These are phyloP conservation scores for Myxozyma mucilagina DNA, from an alignment of 805 yeast species.

Conservation along the genomic window DNA sequence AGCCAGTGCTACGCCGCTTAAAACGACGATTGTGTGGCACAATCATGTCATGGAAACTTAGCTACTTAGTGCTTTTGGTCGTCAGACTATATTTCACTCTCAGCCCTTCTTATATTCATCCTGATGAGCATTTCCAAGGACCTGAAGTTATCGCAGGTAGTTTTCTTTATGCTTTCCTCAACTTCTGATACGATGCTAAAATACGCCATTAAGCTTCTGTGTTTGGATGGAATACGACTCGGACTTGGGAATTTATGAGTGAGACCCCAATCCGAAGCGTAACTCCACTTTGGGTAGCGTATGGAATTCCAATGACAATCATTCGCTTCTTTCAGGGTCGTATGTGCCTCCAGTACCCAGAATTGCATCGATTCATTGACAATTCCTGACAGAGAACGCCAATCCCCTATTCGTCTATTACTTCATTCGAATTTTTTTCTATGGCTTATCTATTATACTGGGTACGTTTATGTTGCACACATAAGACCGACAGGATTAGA, in stretches of 20 bases:
- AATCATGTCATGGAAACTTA: conserved; percentile 29
- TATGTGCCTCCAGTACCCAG: conserved; percentile 11
- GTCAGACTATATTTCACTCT: conserved; percentile 58
- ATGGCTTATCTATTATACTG: conserved; percentile 19
- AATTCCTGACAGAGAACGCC: conserved; percentile 4
- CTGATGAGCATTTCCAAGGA: conserved; percentile 96
- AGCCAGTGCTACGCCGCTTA: too few relatives aligned
- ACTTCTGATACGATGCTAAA: background rate
- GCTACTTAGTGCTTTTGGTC: conserved; percentile 23
- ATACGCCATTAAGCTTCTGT: background rate
- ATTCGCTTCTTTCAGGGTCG: conserved; percentile 25
- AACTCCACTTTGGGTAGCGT: conserved; percentile 63
- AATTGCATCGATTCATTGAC: background rate
- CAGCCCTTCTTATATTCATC: conserved; percentile 86
- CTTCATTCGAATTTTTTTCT: conserved; percentile 28
- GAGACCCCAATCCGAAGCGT: conserved; percentile 67
- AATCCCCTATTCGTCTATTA: conserved; percentile 26
- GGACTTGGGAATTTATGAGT: conserved; percentile 82
- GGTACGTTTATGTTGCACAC: conserved; percentile 6
- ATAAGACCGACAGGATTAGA: background rate
- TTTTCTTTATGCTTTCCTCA: conserved; percentile 5
- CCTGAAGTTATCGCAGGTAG: conserved; percentile 65
- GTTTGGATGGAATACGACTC: conserved; percentile 48
- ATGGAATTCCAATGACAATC: conserved; percentile 61
- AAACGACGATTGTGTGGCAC: background rate